These are phyloP conservation scores for Acanthamoeba sp. DNA, from an alignment of 208 protist species.

Conservation along the genomic window DNA sequence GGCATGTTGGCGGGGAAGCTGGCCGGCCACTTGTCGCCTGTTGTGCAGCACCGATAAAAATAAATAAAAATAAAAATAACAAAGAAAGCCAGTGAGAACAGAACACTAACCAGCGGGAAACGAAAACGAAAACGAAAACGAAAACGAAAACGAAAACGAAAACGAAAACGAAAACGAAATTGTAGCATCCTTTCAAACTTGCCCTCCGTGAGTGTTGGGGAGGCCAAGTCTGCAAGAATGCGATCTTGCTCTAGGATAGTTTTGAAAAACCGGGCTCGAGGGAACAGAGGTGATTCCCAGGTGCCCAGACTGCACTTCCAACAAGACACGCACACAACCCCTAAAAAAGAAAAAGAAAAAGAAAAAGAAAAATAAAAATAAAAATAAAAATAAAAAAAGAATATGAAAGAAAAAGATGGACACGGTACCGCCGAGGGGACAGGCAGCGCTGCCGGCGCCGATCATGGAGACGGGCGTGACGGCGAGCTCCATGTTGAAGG, in stretches of 20 bases:
- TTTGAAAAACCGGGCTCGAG: constrained; percentile 14
- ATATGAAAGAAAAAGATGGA: not conserved
- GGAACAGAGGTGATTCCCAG: not conserved
- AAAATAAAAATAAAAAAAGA: not conserved
- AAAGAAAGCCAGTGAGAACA: not conserved
- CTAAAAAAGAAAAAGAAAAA: not conserved
- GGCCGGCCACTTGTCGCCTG: constrained; percentile 69
- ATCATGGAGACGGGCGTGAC: constrained; percentile 53
- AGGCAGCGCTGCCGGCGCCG: not conserved
- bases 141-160: not conserved
- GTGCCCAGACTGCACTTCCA: constrained; percentile 49
- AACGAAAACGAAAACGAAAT: not conserved
- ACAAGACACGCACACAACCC: not conserved
- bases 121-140: not conserved
- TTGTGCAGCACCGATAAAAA: not conserved
- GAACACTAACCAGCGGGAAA: no score
- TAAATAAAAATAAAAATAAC: not conserved
- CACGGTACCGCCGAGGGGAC: constrained; percentile 26
- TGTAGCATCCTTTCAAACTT: constrained; percentile 45
- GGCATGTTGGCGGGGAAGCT: constrained; percentile 62
- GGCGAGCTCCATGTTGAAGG: constrained; percentile 72
- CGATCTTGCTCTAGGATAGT: not conserved
- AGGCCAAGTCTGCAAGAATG: constrained; percentile 29
- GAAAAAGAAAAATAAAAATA: not conserved
- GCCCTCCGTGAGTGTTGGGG: not conserved